phyloP scores from a whole-genome alignment of 805 yeast species.

The Saturnispora bothae region DNA sequence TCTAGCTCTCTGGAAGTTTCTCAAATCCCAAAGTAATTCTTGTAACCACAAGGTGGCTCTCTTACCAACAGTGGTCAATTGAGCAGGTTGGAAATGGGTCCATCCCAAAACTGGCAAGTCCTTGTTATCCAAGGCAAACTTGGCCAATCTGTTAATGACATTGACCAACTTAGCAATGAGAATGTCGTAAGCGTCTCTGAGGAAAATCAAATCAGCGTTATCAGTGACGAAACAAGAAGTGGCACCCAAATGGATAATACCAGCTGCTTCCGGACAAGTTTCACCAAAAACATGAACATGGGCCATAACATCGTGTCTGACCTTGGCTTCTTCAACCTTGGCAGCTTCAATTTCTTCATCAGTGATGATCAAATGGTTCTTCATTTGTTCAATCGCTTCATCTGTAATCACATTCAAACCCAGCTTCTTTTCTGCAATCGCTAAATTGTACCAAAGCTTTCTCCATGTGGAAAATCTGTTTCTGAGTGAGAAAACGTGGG shows the following conservation, averaged over 20 bases:
- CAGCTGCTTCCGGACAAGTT: conserved; percentile 91
- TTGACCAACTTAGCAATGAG: conserved; percentile 92
- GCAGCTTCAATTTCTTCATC: conserved; percentile 91
- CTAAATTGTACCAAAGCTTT: conserved; percentile 90
- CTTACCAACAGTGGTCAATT: conserved; percentile 96
- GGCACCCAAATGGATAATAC: conserved; percentile 96
- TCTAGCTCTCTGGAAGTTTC: conserved; percentile 93
- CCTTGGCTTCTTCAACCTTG: conserved; percentile 88
- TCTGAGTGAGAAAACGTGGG: conserved; percentile 80
- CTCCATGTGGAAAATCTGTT: conserved; percentile 98
- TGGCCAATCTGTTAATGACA: conserved; percentile 80
- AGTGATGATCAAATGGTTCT: conserved; percentile 64
- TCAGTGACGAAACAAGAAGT: conserved; percentile 97
- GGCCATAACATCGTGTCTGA: conserved; percentile 99
- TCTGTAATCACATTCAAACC: conserved; percentile 81
- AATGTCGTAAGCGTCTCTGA: conserved; percentile 91
- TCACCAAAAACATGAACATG: conserved; percentile 94
- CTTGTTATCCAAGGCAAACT: conserved; percentile 85
- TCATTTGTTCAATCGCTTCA: conserved; percentile 85
- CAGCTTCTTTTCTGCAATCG: conserved; percentile 88
- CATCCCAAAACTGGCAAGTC: conserved; percentile 96
- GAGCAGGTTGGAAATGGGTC: conserved; percentile 99
- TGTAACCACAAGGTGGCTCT: conserved; percentile 97
- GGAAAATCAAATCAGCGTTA: conserved; percentile 92
- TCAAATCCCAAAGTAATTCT: conserved; percentile 94